Conservation (phyloP, 2,329 filamentous ascomycete species). For the Diaporthe vexans region DNA sequence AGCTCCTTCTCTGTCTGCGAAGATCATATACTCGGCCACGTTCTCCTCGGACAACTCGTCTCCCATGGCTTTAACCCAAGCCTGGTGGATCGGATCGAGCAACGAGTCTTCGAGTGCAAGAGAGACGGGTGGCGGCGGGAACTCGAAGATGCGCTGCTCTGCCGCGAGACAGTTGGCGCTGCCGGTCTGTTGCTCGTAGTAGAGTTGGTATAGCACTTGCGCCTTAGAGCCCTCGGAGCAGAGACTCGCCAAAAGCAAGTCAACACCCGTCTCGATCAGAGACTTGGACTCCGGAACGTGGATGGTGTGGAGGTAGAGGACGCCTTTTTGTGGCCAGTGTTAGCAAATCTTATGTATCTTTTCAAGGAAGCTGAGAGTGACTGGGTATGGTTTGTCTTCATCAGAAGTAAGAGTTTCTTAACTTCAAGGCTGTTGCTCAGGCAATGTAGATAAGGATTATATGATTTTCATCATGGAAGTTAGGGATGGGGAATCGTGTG, state of each 20-base stretch:
- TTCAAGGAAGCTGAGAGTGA: conserved; percentile 41
- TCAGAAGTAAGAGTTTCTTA: conserved; percentile 70
- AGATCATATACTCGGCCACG: conserved; percentile 76
- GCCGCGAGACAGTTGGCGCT: conserved; percentile 41
- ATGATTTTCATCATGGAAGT: conserved; percentile 80
- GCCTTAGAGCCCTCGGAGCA: conserved; percentile 46
- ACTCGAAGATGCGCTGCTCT: conserved; percentile 63
- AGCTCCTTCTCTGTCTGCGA: conserved; percentile 78
- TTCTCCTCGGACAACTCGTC: conserved; percentile 63
- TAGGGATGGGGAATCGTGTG: conserved; percentile 43
- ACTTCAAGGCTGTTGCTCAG: conserved; percentile 92
- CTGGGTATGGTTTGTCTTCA: conserved; percentile 69
- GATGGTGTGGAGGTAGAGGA: conserved; percentile 59
- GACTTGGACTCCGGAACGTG: conserved; percentile 52
- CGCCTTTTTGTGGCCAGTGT: conserved; percentile 52
- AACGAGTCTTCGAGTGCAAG: conserved; percentile 81
- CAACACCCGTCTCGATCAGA: conserved; percentile 57
- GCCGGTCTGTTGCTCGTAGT: conserved; percentile 64
- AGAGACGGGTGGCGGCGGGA: conserved; percentile 72
- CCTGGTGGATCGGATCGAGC: conserved; percentile 75
- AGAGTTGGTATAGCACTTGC: conserved; percentile 63
- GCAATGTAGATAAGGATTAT: conserved; percentile 99
- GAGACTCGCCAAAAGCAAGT: conserved; percentile 54
- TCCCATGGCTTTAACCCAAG: conserved; percentile 75
- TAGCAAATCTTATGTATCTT: conserved; percentile 35